Evolutionary conservation across 1,139 yeast genomes (phyloP).

Genomic region (Lodderomyces pseudojiufengensis): DNA sequence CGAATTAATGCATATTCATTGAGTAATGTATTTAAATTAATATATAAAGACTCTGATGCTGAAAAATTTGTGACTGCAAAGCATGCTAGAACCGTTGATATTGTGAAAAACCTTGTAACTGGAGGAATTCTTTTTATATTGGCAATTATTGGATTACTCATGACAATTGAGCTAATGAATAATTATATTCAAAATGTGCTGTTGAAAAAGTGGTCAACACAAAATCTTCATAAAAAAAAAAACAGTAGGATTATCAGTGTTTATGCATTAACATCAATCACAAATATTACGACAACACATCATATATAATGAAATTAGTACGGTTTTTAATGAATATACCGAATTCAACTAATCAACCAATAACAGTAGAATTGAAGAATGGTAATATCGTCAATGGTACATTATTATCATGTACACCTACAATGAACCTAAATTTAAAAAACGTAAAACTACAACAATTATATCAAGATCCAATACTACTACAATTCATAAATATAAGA

Average conservation of each 20-base stretch:
- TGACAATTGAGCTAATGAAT: no score
- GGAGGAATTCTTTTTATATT: slow-evolving; percentile 40
- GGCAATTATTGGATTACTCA: slow-evolving; percentile 22
- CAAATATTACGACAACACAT: no score
- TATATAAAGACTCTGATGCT: slow-evolving; percentile 9
- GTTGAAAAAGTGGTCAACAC: slow-evolving; percentile 2
- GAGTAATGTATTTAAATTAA: slow-evolving; percentile 3
- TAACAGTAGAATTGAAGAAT: slow-evolving; percentile 88
- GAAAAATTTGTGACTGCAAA: slow-evolving; percentile 18
- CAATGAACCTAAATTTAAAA: slow-evolving; percentile 86
- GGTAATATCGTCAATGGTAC: slow-evolving; percentile 54
- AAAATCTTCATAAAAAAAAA: slow-evolving; percentile 1
- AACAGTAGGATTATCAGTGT: not conserved
- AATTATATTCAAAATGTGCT: not conserved
- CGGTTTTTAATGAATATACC: slow-evolving; percentile 81
- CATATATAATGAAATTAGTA: slow-evolving; percentile 38
- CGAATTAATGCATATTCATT: not conserved
- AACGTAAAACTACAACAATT: slow-evolving; percentile 75
- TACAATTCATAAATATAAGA: slow-evolving; percentile 80
- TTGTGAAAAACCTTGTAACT: slow-evolving; percentile 44
- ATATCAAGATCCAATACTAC: slow-evolving; percentile 66
- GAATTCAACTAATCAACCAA: slow-evolving; percentile 67
- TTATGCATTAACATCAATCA: not conserved
- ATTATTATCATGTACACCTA: slow-evolving; percentile 78
- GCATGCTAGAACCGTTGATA: slow-evolving; percentile 31